Base-by-base conservation (phyloP, 345 rosid species). In the Arabidopsis suecica region DNA sequence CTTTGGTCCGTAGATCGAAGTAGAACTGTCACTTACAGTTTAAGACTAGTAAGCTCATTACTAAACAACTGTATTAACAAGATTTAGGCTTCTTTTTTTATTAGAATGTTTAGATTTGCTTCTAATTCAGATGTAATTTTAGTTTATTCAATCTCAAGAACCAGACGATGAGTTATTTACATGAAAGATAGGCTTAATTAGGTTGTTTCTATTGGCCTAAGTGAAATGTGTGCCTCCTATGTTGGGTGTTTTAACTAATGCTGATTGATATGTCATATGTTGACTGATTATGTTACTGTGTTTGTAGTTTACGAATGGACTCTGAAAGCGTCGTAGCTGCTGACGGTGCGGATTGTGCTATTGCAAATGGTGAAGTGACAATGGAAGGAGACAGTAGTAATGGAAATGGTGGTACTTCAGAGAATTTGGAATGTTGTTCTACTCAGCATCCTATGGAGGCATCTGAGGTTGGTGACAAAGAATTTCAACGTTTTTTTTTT, bases 271-370 rank as follows among this genome's bases (percentile, higher is more conserved):
- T 8, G 10, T 51, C 13, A 11, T 23, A 5, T 53, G 5, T 53
- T 23, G 57, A 23, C 10, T 23, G 32, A 51, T 48, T 7, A 3
- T 25, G 53, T 33, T 33, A 5, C 34, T 54, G 53, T 50, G 5
- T 63, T 54, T 72, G 47, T 66, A 74, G 82, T 74, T 68, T 32
- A 55, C 32, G 67, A 45, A 91, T 91, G 92, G 90, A 88, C 69
- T 75, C 81, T 40, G 86, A 83, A 65, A 69, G 49, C 50, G 54
- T 60, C 18, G 37, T 65, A 23, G 76, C 81, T 40, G 53, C n/a
- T 32, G 85, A 72, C 69, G 88, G 82, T 73, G 57, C 71, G 57
- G 87, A 83, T 71, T 69, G 37, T 44, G 77, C 50, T 81, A 80
- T 65, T 68, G 82, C 76, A 83, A 88, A 88, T 81, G 91, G 90